Percentiles rank a stretch among this genome's conserved stretches.
These are phyloP conservation scores for Leccinum olivaceopallidum DNA, from an alignment of 768 basidiomycete genomes.

Conservation along the genomic window DNA sequence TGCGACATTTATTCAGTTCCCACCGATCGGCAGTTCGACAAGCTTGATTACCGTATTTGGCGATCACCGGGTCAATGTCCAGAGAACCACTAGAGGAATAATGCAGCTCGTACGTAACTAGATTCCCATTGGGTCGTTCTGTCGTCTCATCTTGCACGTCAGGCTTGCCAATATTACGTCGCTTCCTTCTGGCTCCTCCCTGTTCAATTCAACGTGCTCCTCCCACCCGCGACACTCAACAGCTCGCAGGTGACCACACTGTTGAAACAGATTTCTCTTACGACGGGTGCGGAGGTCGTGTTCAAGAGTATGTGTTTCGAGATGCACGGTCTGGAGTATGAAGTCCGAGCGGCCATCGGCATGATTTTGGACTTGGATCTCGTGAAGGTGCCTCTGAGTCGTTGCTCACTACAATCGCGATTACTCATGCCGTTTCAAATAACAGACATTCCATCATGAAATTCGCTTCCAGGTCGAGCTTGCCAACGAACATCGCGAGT, in stretches of 20 bases:
- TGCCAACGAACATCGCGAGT: slow-evolving; percentile 96
- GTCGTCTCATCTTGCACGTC: slow-evolving; percentile 6
- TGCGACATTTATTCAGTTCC: slow-evolving; percentile 93
- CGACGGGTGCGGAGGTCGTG: slow-evolving; percentile 90
- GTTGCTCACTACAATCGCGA: not conserved
- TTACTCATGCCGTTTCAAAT: not conserved
- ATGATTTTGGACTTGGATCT: slow-evolving; percentile 91
- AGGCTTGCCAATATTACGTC: slow-evolving; percentile 95
- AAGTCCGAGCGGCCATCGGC: slow-evolving; percentile 82
- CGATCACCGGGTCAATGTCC: slow-evolving; percentile 91
- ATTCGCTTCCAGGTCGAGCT: slow-evolving; percentile 98
- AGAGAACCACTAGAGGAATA: slow-evolving; percentile 88
- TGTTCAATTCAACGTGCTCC: slow-evolving; percentile 87
- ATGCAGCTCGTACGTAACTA: slow-evolving; percentile 82
- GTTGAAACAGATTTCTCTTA: slow-evolving; percentile 82
- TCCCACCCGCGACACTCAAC: slow-evolving; percentile 81
- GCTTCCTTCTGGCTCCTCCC: slow-evolving; percentile 98
- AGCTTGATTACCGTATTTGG: slow-evolving; percentile 94
- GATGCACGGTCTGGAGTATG: slow-evolving; percentile 90
- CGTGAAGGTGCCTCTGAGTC: slow-evolving; percentile 63
- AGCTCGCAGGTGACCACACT: slow-evolving; percentile 80
- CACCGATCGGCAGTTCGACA: slow-evolving; percentile 87
- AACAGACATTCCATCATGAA: slow-evolving; percentile 90
- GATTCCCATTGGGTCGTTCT: slow-evolving; percentile 19
- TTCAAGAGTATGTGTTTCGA: slow-evolving; percentile 99